These are phyloP conservation scores for Aspergillus hancockii DNA, from an alignment of 495 filamentous ascomycete species.

Conservation along the genomic window DNA sequence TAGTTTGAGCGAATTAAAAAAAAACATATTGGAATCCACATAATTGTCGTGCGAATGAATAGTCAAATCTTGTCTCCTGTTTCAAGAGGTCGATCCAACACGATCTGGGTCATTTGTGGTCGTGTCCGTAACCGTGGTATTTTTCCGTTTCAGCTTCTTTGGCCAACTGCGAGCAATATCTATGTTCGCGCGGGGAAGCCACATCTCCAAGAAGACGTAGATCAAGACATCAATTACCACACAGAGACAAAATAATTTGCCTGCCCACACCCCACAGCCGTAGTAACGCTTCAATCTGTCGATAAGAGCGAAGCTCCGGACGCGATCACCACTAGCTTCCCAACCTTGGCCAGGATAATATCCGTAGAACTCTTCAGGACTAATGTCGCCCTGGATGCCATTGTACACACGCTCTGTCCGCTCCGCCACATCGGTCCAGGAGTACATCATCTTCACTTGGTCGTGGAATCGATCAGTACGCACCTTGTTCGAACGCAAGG, in stretches of 20 bases:
- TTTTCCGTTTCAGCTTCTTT: conserved; percentile 52
- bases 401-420: conserved; percentile 94
- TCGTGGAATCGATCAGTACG: conserved; percentile 94
- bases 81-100: conserved; percentile 15
- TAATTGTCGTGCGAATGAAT: neutral
- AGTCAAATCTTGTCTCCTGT: neutral
- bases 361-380: conserved; percentile 85
- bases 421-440: conserved; percentile 90
- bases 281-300: conserved; percentile 95
- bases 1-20: conserved; percentile 1
- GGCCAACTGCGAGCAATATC: conserved; percentile 92
- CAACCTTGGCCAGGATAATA: conserved; percentile 63
- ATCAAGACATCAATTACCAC: conserved; percentile 92
- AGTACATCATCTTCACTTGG: conserved; percentile 96
- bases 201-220: conserved; percentile 82
- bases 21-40: neutral
- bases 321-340: conserved; percentile 71
- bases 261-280: conserved; percentile 99
- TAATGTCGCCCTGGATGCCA: conserved; percentile 80
- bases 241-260: conserved; percentile 93
- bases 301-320: conserved; percentile 86
- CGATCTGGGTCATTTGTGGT: conserved; percentile 14
- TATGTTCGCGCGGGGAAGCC: conserved; percentile 79
- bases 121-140: conserved; percentile 11
- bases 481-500: conserved; percentile 77